Conservation (phyloP, 352 stramenopile species). For the Aphanomyces astaci region DNA sequence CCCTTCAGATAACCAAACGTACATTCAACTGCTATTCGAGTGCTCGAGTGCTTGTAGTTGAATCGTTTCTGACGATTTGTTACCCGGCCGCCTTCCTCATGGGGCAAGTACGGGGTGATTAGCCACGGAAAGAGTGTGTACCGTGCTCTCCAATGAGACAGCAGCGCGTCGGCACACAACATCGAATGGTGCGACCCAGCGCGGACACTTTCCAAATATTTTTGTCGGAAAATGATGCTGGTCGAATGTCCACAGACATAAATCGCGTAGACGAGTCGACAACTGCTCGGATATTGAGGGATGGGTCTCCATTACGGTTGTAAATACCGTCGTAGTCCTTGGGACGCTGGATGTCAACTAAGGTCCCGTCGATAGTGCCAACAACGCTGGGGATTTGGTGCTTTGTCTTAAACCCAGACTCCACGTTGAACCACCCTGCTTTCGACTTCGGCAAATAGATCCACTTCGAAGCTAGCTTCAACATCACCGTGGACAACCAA, state of each 20-base stretch:
- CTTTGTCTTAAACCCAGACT: no score
- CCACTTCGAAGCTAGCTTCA: no score
- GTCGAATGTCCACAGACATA: background rate
- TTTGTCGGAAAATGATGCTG: background rate
- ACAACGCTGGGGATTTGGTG: no score
- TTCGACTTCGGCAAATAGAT: no score
- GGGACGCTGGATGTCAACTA: no score
- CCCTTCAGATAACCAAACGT: background rate
- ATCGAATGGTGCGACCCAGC: background rate
- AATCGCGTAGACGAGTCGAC: no score
- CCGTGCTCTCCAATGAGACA: background rate
- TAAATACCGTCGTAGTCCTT: no score
- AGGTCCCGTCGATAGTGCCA: no score
- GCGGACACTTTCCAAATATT: background rate
- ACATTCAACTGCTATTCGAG: constrained; percentile 4
- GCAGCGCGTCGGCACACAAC: background rate
- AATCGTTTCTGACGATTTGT: background rate
- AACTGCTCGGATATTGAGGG: no score
- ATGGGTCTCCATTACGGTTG: no score
- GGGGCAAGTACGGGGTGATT: background rate
- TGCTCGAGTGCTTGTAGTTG: constrained; percentile 4
- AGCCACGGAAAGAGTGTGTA: constrained; percentile 3
- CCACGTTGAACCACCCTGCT: no score
- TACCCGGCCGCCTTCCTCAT: background rate
- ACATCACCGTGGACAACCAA: no score